These are phyloP conservation scores for Carex myosuroides DNA, from an alignment of 176 grass and related monocot genomes.

Conservation along the genomic window DNA sequence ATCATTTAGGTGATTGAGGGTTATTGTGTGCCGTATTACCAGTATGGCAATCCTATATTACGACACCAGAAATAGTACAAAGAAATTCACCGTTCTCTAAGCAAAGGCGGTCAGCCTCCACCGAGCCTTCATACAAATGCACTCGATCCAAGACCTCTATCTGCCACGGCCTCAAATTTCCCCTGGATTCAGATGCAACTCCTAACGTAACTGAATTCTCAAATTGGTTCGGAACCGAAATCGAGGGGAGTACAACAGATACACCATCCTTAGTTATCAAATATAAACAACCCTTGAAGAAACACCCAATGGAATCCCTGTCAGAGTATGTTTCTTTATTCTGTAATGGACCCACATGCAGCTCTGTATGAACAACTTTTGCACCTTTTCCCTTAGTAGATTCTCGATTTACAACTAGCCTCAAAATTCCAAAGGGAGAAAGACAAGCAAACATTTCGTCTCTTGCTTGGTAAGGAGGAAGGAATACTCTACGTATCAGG, in stretches of 20 bases:
- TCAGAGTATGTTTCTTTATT: constrained; percentile 39
- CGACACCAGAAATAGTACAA: constrained; percentile 4
- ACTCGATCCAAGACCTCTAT: constrained; percentile 85
- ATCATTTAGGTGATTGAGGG: background rate
- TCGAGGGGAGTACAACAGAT: constrained; percentile 76
- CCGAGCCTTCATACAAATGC: constrained; percentile 69
- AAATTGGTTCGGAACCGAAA: constrained; percentile 40
- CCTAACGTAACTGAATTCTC: background rate
- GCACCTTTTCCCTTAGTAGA: constrained; percentile 31
- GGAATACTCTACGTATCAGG: constrained; percentile 51
- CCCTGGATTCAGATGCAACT: constrained; percentile 36
- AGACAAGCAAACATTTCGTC: constrained; percentile 47
- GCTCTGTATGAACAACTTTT: constrained; percentile 54
- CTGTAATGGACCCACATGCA: constrained; percentile 32
- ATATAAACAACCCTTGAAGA: constrained; percentile 83
- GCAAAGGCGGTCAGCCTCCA: constrained; percentile 67
- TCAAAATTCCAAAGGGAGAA: constrained; percentile 79
- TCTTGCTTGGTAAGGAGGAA: constrained; percentile 65
- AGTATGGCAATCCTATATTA: background rate
- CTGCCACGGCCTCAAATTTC: constrained; percentile 66
- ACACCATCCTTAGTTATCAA: constrained; percentile 57
- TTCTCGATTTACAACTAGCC: constrained; percentile 42
- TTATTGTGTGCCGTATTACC: background rate
- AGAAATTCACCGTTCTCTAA: constrained; percentile 66
- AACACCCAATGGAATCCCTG: constrained; percentile 61